These are phyloP conservation scores for Edaphochlamys debaryana DNA, from an alignment of 139 green algal species.

Conservation along the genomic window DNA sequence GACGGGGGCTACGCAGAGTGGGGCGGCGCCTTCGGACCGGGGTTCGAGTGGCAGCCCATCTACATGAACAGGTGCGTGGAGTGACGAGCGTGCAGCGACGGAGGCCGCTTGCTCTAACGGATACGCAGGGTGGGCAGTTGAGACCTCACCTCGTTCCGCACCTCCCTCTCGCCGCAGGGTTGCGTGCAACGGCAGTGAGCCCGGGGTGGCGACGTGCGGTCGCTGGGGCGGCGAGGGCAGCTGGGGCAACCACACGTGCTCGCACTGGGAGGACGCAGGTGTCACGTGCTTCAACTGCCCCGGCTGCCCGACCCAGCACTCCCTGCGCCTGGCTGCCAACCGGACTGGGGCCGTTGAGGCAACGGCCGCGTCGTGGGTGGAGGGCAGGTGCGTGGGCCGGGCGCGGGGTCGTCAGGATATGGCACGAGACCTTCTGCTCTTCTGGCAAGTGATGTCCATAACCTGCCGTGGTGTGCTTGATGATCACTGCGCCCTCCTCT, in stretches of 20 bases:
- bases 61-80: slow-evolving; percentile 2
- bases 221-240: not conserved
- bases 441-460: not conserved
- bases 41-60: slow-evolving; percentile 35
- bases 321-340: slow-evolving; percentile 8
- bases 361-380: not conserved
- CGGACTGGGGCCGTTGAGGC: not conserved
- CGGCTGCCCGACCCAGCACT: not conserved
- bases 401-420: slow-evolving; percentile 5
- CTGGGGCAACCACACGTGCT: slow-evolving; percentile 39
- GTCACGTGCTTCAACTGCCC: slow-evolving; percentile 40
- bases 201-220: not conserved
- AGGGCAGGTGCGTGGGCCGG: not conserved
- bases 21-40: slow-evolving; percentile 24
- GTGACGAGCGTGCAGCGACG: no score
- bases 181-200: slow-evolving; percentile 10
- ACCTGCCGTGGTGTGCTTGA: not conserved
- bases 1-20: slow-evolving; percentile 41
- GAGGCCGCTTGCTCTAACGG: no score
- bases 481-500: no score
- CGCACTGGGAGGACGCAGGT: slow-evolving; percentile 44
- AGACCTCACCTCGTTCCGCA: no score
- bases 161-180: not conserved
- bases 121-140: no score
- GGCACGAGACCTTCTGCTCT: no score